A percentile compares a stretch with the other conserved stretches of the same genome.
These are phyloP conservation scores for Multifurca ochricompacta DNA, from an alignment of 768 basidiomycete species.

Conservation along the genomic window DNA sequence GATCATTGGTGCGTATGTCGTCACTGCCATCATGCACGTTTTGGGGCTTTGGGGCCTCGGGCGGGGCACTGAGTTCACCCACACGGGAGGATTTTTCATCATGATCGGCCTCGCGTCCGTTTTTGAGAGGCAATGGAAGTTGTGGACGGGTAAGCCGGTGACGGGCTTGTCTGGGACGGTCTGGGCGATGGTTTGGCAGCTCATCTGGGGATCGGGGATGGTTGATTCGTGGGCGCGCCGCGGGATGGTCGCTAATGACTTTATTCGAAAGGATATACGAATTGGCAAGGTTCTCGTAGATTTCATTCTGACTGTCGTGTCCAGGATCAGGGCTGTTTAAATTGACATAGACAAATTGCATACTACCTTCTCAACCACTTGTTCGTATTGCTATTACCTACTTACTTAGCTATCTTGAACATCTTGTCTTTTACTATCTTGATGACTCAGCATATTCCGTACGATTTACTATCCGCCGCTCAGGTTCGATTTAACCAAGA, in stretches of 20 bases:
- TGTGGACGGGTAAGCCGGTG: constrained; percentile 37
- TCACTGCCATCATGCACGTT: constrained; percentile 55
- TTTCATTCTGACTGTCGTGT: background rate
- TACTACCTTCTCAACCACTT: background rate
- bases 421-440: background rate
- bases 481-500: too few relatives aligned
- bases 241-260: constrained; percentile 14
- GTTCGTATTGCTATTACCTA: background rate
- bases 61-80: constrained; percentile 40
- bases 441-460: too few relatives aligned
- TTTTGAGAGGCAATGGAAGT: constrained; percentile 42
- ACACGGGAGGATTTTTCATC: constrained; percentile 48
- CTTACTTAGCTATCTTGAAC: background rate
- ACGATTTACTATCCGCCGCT: too few relatives aligned
- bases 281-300: constrained; percentile 14
- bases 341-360: background rate
- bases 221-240: constrained; percentile 18
- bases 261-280: constrained; percentile 2
- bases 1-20: constrained; percentile 51
- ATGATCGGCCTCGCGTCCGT: constrained; percentile 48
- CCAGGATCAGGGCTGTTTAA: background rate
- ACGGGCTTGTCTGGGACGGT: constrained; percentile 42
- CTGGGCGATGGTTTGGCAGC: constrained; percentile 45
- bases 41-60: constrained; percentile 54
- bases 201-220: constrained; percentile 33